Conservation (phyloP, 2,329 filamentous ascomycete species). For the Pseudogymnoascus sp. region DNA sequence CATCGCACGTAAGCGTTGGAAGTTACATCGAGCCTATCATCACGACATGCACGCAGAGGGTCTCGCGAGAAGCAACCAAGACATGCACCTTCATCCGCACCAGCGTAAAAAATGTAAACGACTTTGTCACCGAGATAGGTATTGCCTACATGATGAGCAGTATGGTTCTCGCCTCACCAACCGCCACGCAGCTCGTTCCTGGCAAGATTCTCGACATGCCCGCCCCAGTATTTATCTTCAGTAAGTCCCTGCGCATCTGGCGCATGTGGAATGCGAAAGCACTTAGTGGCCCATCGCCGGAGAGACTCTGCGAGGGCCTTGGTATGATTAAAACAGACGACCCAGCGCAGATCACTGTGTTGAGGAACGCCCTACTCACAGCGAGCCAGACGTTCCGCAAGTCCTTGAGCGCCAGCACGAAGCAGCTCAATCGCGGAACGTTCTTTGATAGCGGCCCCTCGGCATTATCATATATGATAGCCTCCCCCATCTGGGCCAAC, state of each 20-base stretch:
- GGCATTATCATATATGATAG: background rate
- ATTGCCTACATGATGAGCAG: background rate
- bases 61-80: background rate
- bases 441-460: background rate
- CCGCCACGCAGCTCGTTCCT: background rate
- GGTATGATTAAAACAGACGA: background rate
- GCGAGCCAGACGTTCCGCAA: background rate
- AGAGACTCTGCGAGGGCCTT: background rate
- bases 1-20: background rate
- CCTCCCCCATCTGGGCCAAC: background rate
- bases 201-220: background rate
- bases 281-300: background rate
- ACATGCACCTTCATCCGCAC: background rate
- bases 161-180: background rate
- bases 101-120: background rate
- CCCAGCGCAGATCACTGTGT: background rate
- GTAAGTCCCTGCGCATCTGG: background rate
- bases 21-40: background rate
- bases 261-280: slow-evolving; percentile 1
- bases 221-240: background rate
- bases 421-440: slow-evolving; percentile 2
- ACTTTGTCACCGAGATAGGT: background rate
- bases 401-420: background rate
- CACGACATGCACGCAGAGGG: background rate
- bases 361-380: background rate